A percentile compares a stretch with the other conserved stretches of the same genome.
Conservation (phyloP, 2,329 filamentous ascomycete genomes). For the Neofusicoccum sp. region DNA sequence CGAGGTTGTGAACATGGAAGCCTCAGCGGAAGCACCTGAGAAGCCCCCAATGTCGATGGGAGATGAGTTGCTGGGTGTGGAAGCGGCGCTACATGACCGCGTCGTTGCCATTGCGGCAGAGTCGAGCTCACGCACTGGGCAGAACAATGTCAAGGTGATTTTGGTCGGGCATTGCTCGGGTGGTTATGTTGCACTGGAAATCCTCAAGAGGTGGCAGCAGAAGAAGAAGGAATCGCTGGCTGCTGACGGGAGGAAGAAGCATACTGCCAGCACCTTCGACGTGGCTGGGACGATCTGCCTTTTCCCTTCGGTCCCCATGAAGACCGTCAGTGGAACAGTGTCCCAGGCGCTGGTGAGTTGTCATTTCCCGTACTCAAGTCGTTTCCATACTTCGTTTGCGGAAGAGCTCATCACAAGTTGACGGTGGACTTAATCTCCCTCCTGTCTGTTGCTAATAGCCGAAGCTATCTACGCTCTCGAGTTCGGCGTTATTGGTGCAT, state of each 20-base stretch:
- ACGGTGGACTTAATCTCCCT: not conserved
- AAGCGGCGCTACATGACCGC: not conserved
- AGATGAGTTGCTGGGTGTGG: not conserved
- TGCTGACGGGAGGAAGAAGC: not conserved
- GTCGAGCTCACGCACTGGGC: too few species aligned
- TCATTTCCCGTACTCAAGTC: not conserved
- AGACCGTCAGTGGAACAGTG: not conserved
- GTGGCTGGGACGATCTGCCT: not conserved
- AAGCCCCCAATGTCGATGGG: not conserved
- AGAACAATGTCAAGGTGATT: not conserved
- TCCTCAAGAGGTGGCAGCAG: not conserved
- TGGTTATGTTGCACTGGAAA: not conserved
- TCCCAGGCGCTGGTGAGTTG: not conserved
- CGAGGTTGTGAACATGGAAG: too few species aligned
- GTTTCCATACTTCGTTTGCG: too few species aligned
- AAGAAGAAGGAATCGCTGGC: too few species aligned
- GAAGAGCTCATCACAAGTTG: too few species aligned
- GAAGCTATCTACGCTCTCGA: not conserved
- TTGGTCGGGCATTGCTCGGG: conserved; percentile 3
- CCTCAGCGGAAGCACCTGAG: conserved; percentile 21
- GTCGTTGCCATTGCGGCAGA: not conserved
- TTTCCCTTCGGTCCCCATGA: not conserved
- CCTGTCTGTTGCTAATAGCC: not conserved
- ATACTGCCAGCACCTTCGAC: not conserved
- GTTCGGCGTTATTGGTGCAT: not conserved